Evolutionary conservation across 2,329 filamentous ascomycete genomes (phyloP), one percentile per base, ranked within the genome.

Genomic region (Akanthomyces muscarius): DNA sequence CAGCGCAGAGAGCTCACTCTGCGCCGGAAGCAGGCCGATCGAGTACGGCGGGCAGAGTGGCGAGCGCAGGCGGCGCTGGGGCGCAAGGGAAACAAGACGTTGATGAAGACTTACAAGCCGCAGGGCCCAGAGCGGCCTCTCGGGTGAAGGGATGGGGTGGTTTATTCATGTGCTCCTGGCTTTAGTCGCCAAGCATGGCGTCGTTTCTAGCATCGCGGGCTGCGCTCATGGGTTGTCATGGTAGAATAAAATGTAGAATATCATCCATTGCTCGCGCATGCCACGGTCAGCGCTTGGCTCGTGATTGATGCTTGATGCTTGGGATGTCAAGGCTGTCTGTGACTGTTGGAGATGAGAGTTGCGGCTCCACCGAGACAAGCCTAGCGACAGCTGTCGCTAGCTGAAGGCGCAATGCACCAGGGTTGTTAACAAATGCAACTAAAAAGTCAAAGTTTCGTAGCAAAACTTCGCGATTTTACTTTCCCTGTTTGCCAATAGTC

Each of bases 31-130:
- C 42, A 55, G 56, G n/a, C 21, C 8, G 45, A 61, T 33, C 44
- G 28, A 25, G 57, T 33, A n/a, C 50, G 42, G 13, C 28, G 62
- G 33, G 51, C 50, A 7, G 57, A 61, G 51, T 52, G 56, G 48
- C 56, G 50, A 30, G 42, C 48, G 33, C 41, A 45, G 50, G 4
- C 45, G 36, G 45, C 42, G 30, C 25, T 61, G 36, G 62, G 44
- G n/a, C 48, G 56, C 25, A 64, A 64, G 42, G 57, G 62, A 1
- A 64, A 64, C 45, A 64, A 56, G 51, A 61, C 56, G 11, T 21
- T 64, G 41, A 58, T 61, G 45, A 53, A 41, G 48, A 47, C 54
- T 18, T 64, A 55, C 33, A 60, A 47, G n/a, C 4, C 41, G 33
- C 42, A 52, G 23, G 54, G 47, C n/a, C 41, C 28, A 2, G 60